These are phyloP conservation scores for Spizellomyces sp. DNA, from an alignment of 192 early-diverging fungal species.

Conservation along the genomic window DNA sequence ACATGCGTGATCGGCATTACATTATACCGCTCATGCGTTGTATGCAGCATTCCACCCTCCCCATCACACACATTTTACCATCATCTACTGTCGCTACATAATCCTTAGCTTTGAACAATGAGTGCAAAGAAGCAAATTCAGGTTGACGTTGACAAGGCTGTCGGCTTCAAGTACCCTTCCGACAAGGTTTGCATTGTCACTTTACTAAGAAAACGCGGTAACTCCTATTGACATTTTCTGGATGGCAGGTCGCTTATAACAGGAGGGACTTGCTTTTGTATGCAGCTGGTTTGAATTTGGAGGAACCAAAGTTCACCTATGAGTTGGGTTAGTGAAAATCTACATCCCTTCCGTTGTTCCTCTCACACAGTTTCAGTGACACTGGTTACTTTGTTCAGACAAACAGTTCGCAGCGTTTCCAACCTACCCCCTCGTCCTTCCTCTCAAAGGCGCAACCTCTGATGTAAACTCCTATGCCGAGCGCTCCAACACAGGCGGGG, in stretches of 20 bases:
- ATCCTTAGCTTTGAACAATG: background rate
- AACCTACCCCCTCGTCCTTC: constrained; percentile 71
- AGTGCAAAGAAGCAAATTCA: constrained; percentile 18
- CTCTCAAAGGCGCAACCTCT: constrained; percentile 52
- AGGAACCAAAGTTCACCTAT: constrained; percentile 68
- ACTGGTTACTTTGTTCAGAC: constrained; percentile 30
- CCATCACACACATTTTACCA: no score
- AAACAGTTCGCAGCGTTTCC: constrained; percentile 67
- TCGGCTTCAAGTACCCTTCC: constrained; percentile 48
- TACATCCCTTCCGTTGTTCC: background rate
- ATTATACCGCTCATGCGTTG: no score
- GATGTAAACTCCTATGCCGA: constrained; percentile 63
- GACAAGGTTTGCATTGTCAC: constrained; percentile 39
- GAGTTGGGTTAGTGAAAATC: constrained; percentile 46
- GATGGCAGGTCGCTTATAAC: constrained; percentile 55
- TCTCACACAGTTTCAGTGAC: background rate
- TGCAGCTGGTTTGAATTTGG: constrained; percentile 67
- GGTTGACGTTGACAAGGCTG: constrained; percentile 62
- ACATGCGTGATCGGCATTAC: no score
- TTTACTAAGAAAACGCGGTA: background rate
- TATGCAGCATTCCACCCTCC: no score
- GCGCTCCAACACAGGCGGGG: constrained; percentile 15
- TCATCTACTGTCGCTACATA: background rate
- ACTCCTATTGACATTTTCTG: background rate
- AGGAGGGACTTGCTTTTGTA: constrained; percentile 75